Conservation (phyloP, 495 filamentous ascomycete species). For the Penicillium herquei region DNA sequence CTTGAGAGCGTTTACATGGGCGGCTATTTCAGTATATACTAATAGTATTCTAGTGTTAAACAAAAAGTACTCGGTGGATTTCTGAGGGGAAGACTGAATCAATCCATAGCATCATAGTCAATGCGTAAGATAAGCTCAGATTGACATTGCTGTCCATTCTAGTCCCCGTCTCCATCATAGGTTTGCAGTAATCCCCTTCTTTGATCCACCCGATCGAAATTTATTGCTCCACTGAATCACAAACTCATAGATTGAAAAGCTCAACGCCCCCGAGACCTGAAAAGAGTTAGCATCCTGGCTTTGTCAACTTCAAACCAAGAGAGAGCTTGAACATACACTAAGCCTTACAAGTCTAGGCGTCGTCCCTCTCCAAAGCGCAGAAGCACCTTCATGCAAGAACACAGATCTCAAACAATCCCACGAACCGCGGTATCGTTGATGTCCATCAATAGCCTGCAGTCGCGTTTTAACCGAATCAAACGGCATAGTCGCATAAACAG, state of each 20-base stretch:
- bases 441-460: slow-evolving; percentile 49
- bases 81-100: too few species aligned
- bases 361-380: slow-evolving; percentile 16
- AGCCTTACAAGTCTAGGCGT: slow-evolving; percentile 14
- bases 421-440: slow-evolving; percentile 8
- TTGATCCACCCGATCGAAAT: too few species aligned
- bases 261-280: slow-evolving; percentile 3
- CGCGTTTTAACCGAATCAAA: slow-evolving; percentile 67
- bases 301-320: background rate
- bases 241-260: slow-evolving; percentile 2
- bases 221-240: slow-evolving; percentile 1
- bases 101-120: too few species aligned
- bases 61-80: too few species aligned
- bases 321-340: slow-evolving; percentile 4
- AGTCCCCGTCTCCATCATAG: too few species aligned
- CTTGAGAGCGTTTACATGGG: too few species aligned
- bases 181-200: too few species aligned
- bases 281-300: background rate
- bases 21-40: too few species aligned
- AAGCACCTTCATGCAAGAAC: slow-evolving; percentile 10
- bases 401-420: slow-evolving; percentile 14
- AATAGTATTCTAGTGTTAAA: too few species aligned
- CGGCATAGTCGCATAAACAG: slow-evolving; percentile 53
- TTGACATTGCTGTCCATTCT: too few species aligned
- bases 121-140: too few species aligned